A percentile compares a stretch with the other conserved stretches of the same genome.
These are phyloP conservation scores for Penicillium verrucosum DNA, from an alignment of 2,329 filamentous ascomycete species.

Conservation along the genomic window DNA sequence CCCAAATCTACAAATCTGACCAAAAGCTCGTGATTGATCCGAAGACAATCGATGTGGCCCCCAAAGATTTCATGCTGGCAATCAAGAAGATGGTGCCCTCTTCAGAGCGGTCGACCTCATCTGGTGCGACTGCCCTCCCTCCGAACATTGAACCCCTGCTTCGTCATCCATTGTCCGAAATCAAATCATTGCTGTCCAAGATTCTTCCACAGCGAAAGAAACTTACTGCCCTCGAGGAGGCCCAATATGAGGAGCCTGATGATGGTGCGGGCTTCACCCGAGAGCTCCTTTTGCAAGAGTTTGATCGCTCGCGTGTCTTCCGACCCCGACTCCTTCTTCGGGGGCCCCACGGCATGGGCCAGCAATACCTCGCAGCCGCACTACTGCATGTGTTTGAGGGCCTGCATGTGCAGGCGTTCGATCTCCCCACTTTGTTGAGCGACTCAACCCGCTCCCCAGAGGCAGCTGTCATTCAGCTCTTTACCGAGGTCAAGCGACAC, in stretches of 20 bases:
- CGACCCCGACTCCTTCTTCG: slow-evolving; percentile 80
- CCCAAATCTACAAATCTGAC: slow-evolving; percentile 89
- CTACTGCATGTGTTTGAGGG: slow-evolving; percentile 89
- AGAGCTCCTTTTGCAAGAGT: slow-evolving; percentile 73
- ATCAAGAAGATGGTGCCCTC: slow-evolving; percentile 96
- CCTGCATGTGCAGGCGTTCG: slow-evolving; percentile 90
- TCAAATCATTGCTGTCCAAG: slow-evolving; percentile 67
- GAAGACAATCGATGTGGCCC: slow-evolving; percentile 76
- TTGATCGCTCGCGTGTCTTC: slow-evolving; percentile 84
- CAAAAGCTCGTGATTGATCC: slow-evolving; percentile 89
- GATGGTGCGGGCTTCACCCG: slow-evolving; percentile 79
- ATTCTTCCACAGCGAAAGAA: slow-evolving; percentile 82
- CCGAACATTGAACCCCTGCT: slow-evolving; percentile 78
- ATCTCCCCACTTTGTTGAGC: slow-evolving; percentile 79
- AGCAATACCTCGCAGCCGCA: slow-evolving; percentile 81
- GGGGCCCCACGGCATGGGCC: slow-evolving; percentile 86
- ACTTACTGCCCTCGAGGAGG: slow-evolving; percentile 86
- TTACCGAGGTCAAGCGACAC: slow-evolving; percentile 87
- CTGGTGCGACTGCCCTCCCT: slow-evolving; percentile 76
- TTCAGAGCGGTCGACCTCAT: slow-evolving; percentile 83
- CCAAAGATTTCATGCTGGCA: slow-evolving; percentile 95
- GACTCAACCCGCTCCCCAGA: slow-evolving; percentile 79
- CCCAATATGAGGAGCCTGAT: slow-evolving; percentile 83
- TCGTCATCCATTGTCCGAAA: slow-evolving; percentile 65
- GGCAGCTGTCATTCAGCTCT: slow-evolving; percentile 83